Conservation (phyloP, 2,329 filamentous ascomycete species). For the Penicillium sp. region DNA sequence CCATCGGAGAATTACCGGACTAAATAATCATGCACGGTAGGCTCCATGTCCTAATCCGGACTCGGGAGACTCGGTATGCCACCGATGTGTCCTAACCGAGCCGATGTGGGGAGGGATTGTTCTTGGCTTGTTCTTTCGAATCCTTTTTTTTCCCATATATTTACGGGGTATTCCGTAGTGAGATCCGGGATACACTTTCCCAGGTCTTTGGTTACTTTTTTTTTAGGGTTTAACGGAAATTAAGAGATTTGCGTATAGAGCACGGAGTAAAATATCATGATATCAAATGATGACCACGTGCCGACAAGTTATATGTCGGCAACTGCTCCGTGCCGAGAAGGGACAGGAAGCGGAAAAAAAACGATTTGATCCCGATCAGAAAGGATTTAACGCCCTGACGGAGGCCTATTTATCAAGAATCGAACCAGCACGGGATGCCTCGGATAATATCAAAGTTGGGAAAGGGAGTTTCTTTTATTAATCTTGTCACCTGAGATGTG, state of each 20-base stretch:
- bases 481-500: background rate
- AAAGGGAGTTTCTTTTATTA: conserved; percentile 8
- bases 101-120: conserved; percentile 11
- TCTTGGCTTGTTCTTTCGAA: conserved; percentile 2
- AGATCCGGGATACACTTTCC: background rate
- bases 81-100: conserved; percentile 6
- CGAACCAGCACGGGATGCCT: conserved; percentile 1
- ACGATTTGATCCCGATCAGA: background rate
- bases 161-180: too few relatives aligned
- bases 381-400: background rate
- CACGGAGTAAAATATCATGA: background rate
- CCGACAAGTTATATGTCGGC: background rate
- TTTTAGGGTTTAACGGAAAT: background rate
- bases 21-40: conserved; percentile 2
- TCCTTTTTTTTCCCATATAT: background rate
- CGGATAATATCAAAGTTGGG: conserved; percentile 2
- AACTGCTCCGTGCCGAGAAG: conserved; percentile 2
- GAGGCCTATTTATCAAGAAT: background rate
- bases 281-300: background rate
- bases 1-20: conserved; percentile 1
- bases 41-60: conserved; percentile 1
- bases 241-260: background rate
- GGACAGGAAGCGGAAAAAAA: background rate
- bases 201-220: background rate
- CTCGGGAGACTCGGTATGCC: conserved; percentile 12